These are phyloP conservation scores for Boletus pseudo-olivaceus DNA, from an alignment of 768 basidiomycete genomes.

Conservation along the genomic window DNA sequence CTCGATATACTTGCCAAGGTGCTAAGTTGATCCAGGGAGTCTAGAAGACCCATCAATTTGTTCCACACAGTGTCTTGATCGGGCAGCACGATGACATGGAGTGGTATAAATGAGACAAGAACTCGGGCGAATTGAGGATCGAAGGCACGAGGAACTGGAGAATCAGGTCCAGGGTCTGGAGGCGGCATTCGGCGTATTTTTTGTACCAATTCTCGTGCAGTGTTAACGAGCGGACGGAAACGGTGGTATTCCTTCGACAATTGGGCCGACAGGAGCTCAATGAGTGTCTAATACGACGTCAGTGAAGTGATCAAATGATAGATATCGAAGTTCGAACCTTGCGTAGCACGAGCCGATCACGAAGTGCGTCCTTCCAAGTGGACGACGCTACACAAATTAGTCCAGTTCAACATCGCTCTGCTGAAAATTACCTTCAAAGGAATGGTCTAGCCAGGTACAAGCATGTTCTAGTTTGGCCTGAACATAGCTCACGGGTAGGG, in stretches of 20 bases:
- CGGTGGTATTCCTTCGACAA: conserved; percentile 25
- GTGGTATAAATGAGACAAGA: conserved; percentile 64
- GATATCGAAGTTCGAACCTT: conserved; percentile 39
- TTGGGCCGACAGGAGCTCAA: conserved; percentile 27
- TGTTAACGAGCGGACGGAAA: conserved; percentile 14
- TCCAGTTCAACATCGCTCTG: neutral
- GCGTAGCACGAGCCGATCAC: conserved; percentile 52
- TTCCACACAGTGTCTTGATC: conserved; percentile 50
- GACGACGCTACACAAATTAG: conserved; percentile 37
- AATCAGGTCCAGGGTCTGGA: conserved; percentile 38
- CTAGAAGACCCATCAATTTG: conserved; percentile 45
- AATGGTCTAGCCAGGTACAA: conserved; percentile 51
- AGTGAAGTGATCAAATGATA: neutral
- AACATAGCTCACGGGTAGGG: conserved; percentile 51
- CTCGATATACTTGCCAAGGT: conserved; percentile 41
- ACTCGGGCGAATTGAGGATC: conserved; percentile 66
- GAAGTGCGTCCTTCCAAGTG: conserved; percentile 50
- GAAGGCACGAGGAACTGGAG: conserved; percentile 53
- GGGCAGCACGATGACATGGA: conserved; percentile 55
- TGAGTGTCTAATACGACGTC: conserved; percentile 18
- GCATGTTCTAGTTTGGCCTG: conserved; percentile 58
- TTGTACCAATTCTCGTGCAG: conserved; percentile 17
- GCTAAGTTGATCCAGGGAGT: conserved; percentile 54
- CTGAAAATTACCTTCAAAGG: conserved; percentile 37
- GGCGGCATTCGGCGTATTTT: conserved; percentile 26